A percentile compares a stretch with the other conserved stretches of the same genome.
phyloP scores from a whole-genome alignment of 169 alveolate species.

The Plasmodium coatneyi region DNA sequence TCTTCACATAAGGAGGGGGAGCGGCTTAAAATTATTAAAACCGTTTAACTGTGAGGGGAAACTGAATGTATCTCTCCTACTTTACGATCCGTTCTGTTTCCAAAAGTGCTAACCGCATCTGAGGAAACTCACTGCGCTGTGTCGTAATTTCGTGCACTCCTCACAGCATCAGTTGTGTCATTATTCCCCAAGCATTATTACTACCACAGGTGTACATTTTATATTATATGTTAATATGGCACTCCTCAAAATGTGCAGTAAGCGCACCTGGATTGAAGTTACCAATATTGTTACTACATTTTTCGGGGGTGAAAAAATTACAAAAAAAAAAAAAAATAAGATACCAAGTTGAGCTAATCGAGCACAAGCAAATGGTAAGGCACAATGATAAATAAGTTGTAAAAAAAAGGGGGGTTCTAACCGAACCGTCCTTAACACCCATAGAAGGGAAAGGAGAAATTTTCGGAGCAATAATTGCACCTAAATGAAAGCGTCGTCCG shows the following conservation, averaged over 20 bases:
- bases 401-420: background rate
- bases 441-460: background rate
- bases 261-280: background rate
- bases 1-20: background rate
- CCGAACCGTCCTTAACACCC: background rate
- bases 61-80: background rate
- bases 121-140: background rate
- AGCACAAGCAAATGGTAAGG: background rate
- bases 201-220: background rate
- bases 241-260: background rate
- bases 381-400: background rate
- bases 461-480: background rate
- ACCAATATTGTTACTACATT: background rate
- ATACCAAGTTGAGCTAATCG: background rate
- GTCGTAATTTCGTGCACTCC: background rate
- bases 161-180: background rate
- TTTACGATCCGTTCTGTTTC: background rate
- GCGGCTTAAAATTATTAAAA: background rate
- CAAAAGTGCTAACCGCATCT: background rate
- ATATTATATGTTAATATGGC: background rate
- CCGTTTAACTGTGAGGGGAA: background rate
- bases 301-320: background rate
- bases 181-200: background rate
- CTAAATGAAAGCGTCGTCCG: constrained; percentile 31
- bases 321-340: background rate